phyloP scores from a whole-genome alignment of 1,284 basidiomycete species.

The Malassezia dermatis region DNA sequence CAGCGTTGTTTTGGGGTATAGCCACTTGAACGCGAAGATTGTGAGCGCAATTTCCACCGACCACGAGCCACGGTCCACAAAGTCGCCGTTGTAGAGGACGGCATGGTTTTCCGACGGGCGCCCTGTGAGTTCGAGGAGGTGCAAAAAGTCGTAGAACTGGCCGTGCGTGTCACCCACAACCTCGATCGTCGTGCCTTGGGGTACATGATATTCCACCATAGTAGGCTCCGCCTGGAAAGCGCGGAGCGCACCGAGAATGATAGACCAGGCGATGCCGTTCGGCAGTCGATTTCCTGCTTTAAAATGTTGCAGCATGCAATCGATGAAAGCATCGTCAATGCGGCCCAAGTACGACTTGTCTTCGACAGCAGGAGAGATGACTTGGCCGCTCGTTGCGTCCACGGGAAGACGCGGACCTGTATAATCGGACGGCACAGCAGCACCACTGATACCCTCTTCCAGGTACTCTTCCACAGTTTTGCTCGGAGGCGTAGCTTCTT shows the following conservation, averaged over 20 bases:
- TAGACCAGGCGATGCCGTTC: slow-evolving; percentile 76
- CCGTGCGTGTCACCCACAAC: slow-evolving; percentile 42
- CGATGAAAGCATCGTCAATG: slow-evolving; percentile 60
- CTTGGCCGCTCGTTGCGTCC: slow-evolving; percentile 41
- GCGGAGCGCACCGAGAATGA: slow-evolving; percentile 72
- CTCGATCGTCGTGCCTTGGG: slow-evolving; percentile 58
- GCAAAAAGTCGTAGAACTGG: slow-evolving; percentile 78
- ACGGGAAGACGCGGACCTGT: slow-evolving; percentile 28
- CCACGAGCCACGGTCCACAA: slow-evolving; percentile 91
- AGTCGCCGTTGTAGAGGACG: slow-evolving; percentile 44
- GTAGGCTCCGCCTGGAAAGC: slow-evolving; percentile 68
- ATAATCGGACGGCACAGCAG: slow-evolving; percentile 26
- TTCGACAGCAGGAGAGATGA: slow-evolving; percentile 52
- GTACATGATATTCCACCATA: slow-evolving; percentile 67
- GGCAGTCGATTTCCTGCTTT: slow-evolving; percentile 79
- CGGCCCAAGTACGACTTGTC: slow-evolving; percentile 41
- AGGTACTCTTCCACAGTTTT: slow-evolving; percentile 32
- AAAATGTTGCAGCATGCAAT: slow-evolving; percentile 79
- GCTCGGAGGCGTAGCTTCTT: slow-evolving; percentile 30
- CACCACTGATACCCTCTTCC: slow-evolving; percentile 28
- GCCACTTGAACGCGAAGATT: slow-evolving; percentile 88
- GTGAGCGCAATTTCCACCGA: slow-evolving; percentile 90
- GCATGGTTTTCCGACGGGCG: slow-evolving; percentile 36
- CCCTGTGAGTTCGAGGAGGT: slow-evolving; percentile 76
- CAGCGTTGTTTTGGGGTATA: slow-evolving; percentile 41